Evolutionary conservation across 1,284 basidiomycete genomes (phyloP).

Genomic region (Trametes pubescens): DNA sequence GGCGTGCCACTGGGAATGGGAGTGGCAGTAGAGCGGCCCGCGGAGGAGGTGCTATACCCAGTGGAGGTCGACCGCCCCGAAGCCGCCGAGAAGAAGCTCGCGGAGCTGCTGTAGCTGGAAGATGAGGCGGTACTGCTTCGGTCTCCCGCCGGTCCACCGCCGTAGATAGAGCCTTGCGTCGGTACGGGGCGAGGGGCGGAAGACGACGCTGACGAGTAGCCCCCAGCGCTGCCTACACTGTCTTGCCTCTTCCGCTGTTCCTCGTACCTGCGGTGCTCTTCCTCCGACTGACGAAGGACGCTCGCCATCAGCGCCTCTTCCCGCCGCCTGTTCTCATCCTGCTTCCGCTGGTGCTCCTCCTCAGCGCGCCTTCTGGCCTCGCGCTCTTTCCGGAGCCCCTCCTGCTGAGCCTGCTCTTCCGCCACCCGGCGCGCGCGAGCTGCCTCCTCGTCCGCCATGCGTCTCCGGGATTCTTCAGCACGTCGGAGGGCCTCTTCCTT

Average conservation of each 20-base stretch:
- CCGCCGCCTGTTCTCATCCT: conserved; percentile 17
- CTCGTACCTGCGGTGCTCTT: conserved; percentile 24
- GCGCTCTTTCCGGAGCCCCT: conserved; percentile 20
- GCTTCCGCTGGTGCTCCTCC: conserved; percentile 23
- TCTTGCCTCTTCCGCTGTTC: conserved; percentile 38
- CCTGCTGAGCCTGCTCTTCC: conserved; percentile 23
- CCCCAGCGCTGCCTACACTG: conserved; percentile 37
- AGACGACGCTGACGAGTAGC: conserved; percentile 33
- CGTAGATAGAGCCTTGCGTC: conserved; percentile 31
- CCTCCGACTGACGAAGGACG: conserved; percentile 27
- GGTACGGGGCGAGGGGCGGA: conserved; percentile 34
- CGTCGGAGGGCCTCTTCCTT: conserved; percentile 17
- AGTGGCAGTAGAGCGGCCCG: conserved; percentile 35
- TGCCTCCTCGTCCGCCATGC: conserved; percentile 23
- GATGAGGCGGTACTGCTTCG: conserved; percentile 44
- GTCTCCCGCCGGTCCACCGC: conserved; percentile 36
- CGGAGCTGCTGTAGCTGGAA: conserved; percentile 36
- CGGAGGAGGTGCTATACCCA: conserved; percentile 34
- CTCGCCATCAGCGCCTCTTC: conserved; percentile 21
- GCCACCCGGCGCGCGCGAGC: not conserved
- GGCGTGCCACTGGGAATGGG: conserved; percentile 35
- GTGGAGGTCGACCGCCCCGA: conserved; percentile 37
- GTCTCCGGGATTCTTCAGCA: conserved; percentile 17
- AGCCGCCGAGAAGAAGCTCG: conserved; percentile 30
- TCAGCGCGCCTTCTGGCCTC: conserved; percentile 29